Evolutionary conservation across 202 grass and related monocot species (phyloP).

Genomic region (Musa balbisiana): DNA sequence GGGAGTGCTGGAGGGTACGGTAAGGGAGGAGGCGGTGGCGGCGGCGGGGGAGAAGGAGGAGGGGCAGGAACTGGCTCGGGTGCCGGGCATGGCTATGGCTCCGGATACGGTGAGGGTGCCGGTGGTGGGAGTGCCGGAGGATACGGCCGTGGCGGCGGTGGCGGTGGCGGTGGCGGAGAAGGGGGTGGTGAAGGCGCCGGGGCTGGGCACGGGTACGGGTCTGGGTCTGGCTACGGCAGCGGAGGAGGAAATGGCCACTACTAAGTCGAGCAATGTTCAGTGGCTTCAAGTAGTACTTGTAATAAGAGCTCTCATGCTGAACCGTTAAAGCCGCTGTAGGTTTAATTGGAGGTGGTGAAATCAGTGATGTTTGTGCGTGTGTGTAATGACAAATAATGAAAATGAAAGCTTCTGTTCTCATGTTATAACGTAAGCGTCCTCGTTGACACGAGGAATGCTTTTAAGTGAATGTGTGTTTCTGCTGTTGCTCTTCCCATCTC

Average conservation of each 20-base stretch:
- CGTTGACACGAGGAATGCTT: no score
- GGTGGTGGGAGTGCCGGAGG: background rate
- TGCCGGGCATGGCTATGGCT: background rate
- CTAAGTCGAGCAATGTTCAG: background rate
- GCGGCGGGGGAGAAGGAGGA: background rate
- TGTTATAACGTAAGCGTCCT: no score
- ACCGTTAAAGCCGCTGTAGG: no score
- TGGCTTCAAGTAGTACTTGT: no score
- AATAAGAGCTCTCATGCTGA: no score
- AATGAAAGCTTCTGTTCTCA: no score
- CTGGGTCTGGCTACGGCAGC: background rate
- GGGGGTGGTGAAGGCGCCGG: background rate
- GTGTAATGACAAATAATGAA: no score
- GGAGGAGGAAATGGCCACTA: conserved; percentile 9
- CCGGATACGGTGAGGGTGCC: background rate
- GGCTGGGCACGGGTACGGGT: background rate
- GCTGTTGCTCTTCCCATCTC: no score
- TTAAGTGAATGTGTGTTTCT: no score
- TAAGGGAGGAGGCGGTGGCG: conserved; percentile 1
- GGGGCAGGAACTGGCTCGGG: background rate
- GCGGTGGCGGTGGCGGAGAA: background rate
- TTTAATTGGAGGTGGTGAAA: no score
- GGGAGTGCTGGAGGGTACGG: conserved; percentile 5
- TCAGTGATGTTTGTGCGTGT: no score
- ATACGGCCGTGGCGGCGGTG: background rate